Percentiles rank a stretch among this genome's conserved stretches.
Evolutionary conservation across 106 monocot species (phyloP).

Genomic region (Apostasia ramifera): DNA sequence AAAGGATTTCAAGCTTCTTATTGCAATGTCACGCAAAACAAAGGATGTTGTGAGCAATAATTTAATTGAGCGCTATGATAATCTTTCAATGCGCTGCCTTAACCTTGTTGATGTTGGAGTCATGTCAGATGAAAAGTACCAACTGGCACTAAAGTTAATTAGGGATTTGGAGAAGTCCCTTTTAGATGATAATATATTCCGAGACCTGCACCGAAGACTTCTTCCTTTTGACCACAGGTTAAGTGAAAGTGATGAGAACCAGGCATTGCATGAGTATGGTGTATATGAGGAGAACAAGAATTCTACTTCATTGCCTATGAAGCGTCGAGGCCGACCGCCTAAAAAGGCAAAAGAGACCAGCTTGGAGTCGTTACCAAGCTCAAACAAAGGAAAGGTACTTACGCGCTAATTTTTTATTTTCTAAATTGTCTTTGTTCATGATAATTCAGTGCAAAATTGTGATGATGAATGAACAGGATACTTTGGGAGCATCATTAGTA

Average conservation of each 20-base stretch:
- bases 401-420: background rate
- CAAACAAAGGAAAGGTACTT: constrained; percentile 25
- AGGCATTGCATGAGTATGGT: constrained; percentile 11
- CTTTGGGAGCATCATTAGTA: constrained; percentile 18
- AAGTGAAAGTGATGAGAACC: constrained; percentile 24
- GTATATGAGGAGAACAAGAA: constrained; percentile 19
- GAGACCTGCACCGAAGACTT: constrained; percentile 24
- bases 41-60: constrained; percentile 25
- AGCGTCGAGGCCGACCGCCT: constrained; percentile 55
- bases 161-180: constrained; percentile 11
- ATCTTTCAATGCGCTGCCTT: constrained; percentile 33
- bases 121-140: constrained; percentile 23
- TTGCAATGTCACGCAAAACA: constrained; percentile 15
- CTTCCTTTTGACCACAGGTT: constrained; percentile 18
- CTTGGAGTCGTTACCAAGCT: constrained; percentile 16
- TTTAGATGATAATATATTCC: constrained; percentile 35
- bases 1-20: constrained; percentile 36
- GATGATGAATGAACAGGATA: constrained; percentile 19
- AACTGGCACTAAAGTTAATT: constrained; percentile 15
- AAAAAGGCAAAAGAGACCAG: constrained; percentile 34
- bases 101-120: constrained; percentile 12
- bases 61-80: constrained; percentile 41
- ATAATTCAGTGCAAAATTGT: background rate
- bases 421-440: background rate
- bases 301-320: constrained; percentile 14